These are phyloP conservation scores for Suillus weaverae DNA, from an alignment of 768 basidiomycete genomes.

Conservation along the genomic window DNA sequence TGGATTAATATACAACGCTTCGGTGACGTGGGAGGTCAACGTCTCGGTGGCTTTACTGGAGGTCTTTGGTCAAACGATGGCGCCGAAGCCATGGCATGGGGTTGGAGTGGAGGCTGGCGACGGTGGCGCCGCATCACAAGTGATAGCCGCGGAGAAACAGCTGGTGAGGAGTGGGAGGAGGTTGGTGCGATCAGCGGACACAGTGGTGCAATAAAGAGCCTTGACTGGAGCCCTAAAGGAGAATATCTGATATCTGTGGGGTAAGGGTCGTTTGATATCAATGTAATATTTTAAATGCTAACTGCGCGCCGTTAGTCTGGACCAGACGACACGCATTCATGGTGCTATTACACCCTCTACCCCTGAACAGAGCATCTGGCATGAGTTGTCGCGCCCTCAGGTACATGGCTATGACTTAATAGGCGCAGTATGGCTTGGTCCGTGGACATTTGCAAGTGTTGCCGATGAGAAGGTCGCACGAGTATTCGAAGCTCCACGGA, in stretches of 20 bases:
- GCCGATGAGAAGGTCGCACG: constrained; percentile 96
- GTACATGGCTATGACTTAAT: constrained; percentile 95
- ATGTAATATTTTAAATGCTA: neutral
- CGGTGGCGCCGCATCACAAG: constrained; percentile 61
- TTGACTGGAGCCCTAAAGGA: constrained; percentile 86
- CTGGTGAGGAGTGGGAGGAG: constrained; percentile 67
- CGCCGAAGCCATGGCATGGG: constrained; percentile 74
- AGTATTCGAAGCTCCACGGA: constrained; percentile 87
- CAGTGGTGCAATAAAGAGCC: constrained; percentile 70
- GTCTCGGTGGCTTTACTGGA: constrained; percentile 90
- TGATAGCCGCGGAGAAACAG: constrained; percentile 16
- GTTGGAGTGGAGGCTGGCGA: constrained; percentile 95
- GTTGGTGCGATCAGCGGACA: constrained; percentile 85
- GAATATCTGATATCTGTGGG: constrained; percentile 85
- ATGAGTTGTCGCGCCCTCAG: constrained; percentile 90
- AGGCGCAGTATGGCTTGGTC: constrained; percentile 71
- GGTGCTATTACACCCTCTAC: constrained; percentile 44
- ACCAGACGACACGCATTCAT: constrained; percentile 92
- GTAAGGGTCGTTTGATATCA: constrained; percentile 42
- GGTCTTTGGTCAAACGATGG: constrained; percentile 75
- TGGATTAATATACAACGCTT: constrained; percentile 93
- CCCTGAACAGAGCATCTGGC: constrained; percentile 52
- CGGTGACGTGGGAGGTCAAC: constrained; percentile 90
- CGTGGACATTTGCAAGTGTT: constrained; percentile 82
- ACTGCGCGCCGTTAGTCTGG: constrained; percentile 50